Evolutionary conservation across 148 eudicot genomes (phyloP).

Genomic region (Beta vulgaris): DNA sequence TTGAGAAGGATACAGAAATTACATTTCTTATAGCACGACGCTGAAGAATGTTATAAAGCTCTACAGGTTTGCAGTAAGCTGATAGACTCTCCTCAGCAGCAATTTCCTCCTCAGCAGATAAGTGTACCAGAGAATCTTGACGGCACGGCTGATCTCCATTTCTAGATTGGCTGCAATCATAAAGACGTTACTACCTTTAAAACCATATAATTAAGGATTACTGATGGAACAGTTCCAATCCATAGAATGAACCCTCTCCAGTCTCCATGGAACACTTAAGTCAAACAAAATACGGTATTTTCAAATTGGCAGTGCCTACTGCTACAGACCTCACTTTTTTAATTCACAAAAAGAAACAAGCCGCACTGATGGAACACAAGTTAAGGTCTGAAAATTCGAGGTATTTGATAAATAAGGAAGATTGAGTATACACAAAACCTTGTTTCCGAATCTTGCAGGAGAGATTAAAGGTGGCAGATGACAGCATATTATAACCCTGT

Average conservation of each 20-base stretch:
- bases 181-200: slow-evolving; percentile 17
- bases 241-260: neutral
- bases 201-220: slow-evolving; percentile 28
- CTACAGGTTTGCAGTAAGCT: slow-evolving; percentile 92
- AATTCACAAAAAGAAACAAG: no score
- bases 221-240: slow-evolving; percentile 5
- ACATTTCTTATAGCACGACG: slow-evolving; percentile 74
- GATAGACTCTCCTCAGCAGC: slow-evolving; percentile 85
- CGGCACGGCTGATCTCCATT: slow-evolving; percentile 73
- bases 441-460: no score
- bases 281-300: neutral
- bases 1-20: slow-evolving; percentile 19
- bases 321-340: no score
- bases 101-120: slow-evolving; percentile 76
- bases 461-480: no score
- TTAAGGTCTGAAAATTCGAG: no score
- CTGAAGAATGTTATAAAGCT: slow-evolving; percentile 90
- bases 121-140: slow-evolving; percentile 60
- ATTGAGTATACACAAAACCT: no score
- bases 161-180: slow-evolving; percentile 61
- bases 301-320: neutral
- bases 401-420: no score
- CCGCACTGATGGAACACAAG: no score
- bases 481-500: no score
- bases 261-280: neutral